A percentile compares a stretch with the other conserved stretches of the same genome.
phyloP scores from a whole-genome alignment of 306 rosid species.

The Myrica gale region DNA sequence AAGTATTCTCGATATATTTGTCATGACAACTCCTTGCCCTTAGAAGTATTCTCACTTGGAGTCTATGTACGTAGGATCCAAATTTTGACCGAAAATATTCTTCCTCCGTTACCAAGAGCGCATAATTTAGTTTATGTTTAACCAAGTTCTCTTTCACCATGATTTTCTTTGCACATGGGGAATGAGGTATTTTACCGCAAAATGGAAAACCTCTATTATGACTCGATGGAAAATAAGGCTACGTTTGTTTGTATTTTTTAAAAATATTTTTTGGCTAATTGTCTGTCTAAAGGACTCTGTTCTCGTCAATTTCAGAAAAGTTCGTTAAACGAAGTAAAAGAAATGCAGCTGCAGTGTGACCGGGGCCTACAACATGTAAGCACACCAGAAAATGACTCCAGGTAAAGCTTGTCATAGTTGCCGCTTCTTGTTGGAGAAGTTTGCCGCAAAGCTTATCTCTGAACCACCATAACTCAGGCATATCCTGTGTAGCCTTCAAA shows the following conservation, averaged over 20 bases:
- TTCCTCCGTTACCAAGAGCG: neutral
- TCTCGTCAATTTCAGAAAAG: slow-evolving; percentile 62
- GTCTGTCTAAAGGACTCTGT: too few species aligned
- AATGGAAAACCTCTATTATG: neutral
- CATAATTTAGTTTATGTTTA: neutral
- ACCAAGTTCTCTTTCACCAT: neutral
- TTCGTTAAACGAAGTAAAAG: slow-evolving; percentile 88
- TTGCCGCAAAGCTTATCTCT: neutral
- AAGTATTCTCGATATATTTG: neutral
- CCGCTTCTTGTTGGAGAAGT: neutral
- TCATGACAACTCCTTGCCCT: too few species aligned
- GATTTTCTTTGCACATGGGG: neutral
- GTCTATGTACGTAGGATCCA: neutral
- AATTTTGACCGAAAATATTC: slow-evolving; percentile 18
- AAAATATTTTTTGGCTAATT: too few species aligned
- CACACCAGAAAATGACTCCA: slow-evolving; percentile 46
- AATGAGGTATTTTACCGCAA: too few species aligned
- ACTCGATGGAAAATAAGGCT: neutral
- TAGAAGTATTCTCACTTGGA: neutral
- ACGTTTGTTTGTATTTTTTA: too few species aligned
- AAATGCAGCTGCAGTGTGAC: slow-evolving; percentile 77
- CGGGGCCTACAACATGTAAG: slow-evolving; percentile 66
- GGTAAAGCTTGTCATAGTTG: slow-evolving; percentile 39
- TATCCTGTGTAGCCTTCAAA: too few species aligned
- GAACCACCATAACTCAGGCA: neutral